phyloP scores from a whole-genome alignment of 129 eudicot genomes.

The Flaveria robusta region DNA sequence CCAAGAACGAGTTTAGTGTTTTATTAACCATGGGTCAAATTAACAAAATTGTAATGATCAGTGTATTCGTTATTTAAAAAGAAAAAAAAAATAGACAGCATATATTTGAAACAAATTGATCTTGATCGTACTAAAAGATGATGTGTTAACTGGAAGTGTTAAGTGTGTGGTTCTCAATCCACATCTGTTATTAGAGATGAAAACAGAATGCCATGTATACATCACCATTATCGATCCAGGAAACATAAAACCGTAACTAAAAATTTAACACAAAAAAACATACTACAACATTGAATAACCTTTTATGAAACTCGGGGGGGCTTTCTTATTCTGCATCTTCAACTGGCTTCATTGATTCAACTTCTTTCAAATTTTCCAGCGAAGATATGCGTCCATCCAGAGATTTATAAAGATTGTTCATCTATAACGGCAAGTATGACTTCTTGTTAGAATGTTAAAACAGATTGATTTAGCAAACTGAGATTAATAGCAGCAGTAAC shows the following conservation, averaged over 20 bases:
- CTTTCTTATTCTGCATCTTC: slow-evolving; percentile 44
- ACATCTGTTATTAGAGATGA: slow-evolving; percentile 28
- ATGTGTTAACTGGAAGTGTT: not conserved
- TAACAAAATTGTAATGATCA: too few species aligned
- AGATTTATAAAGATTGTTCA: slow-evolving; percentile 44
- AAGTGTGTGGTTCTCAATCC: slow-evolving; percentile 22
- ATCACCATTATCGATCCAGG: slow-evolving; percentile 26
- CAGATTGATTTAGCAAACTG: not conserved
- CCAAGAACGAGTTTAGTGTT: too few species aligned
- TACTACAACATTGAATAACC: slow-evolving; percentile 33
- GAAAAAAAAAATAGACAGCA: too few species aligned
- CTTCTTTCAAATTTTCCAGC: slow-evolving; percentile 47
- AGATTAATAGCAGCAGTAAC: not conserved
- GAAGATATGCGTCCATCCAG: slow-evolving; percentile 49
- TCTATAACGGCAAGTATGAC: slow-evolving; percentile 27
- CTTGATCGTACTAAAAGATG: too few species aligned
- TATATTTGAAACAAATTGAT: too few species aligned
- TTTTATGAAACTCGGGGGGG: slow-evolving; percentile 11
- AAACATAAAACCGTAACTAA: slow-evolving; percentile 25
- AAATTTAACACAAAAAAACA: slow-evolving; percentile 28
- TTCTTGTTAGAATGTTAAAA: slow-evolving; percentile 19
- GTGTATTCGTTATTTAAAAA: too few species aligned
- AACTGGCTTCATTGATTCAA: slow-evolving; percentile 34
- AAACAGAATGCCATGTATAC: slow-evolving; percentile 29
- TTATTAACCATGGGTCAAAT: too few species aligned